phyloP scores from a whole-genome alignment of 2,329 filamentous ascomycete genomes.

The Chaetothyriales sp. region DNA sequence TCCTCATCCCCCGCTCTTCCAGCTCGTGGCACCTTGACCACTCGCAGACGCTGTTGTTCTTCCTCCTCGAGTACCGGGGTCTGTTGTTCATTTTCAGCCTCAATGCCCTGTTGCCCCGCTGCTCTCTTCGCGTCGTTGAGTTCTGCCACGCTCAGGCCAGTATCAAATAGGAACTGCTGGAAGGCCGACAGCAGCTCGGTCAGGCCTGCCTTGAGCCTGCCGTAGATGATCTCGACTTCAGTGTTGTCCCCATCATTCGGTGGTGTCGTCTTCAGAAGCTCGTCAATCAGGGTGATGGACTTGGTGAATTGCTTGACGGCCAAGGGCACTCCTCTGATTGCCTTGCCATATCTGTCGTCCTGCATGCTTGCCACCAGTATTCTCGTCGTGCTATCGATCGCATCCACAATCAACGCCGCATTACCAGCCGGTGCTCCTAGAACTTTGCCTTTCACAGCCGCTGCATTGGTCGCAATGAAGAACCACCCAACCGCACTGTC shows the following conservation, averaged over 20 bases:
- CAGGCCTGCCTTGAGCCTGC: slow-evolving; percentile 50
- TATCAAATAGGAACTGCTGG: slow-evolving; percentile 54
- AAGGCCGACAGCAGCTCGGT: slow-evolving; percentile 54
- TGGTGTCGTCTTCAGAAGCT: slow-evolving; percentile 44
- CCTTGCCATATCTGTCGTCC: slow-evolving; percentile 74
- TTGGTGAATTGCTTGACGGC: slow-evolving; percentile 59
- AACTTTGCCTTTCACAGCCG: slow-evolving; percentile 50
- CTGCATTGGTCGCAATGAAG: slow-evolving; percentile 55
- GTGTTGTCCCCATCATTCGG: slow-evolving; percentile 18
- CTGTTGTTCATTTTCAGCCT: slow-evolving; percentile 3
- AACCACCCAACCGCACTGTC: slow-evolving; percentile 40
- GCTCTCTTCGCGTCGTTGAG: slow-evolving; percentile 59
- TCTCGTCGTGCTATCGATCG: slow-evolving; percentile 51
- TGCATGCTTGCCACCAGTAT: slow-evolving; percentile 58
- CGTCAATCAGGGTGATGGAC: slow-evolving; percentile 54
- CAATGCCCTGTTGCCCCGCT: slow-evolving; percentile 18
- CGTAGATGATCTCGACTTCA: slow-evolving; percentile 57
- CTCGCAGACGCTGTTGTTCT: not conserved
- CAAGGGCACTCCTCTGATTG: slow-evolving; percentile 62
- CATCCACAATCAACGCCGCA: slow-evolving; percentile 52
- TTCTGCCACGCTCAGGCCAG: slow-evolving; percentile 56
- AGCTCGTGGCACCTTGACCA: not conserved
- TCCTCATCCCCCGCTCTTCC: not conserved
- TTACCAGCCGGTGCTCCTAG: slow-evolving; percentile 61
- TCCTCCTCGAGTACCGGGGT: not conserved